These are phyloP conservation scores for Colletotrichum sp. DNA, from an alignment of 2,329 filamentous ascomycete genomes.

Conservation along the genomic window DNA sequence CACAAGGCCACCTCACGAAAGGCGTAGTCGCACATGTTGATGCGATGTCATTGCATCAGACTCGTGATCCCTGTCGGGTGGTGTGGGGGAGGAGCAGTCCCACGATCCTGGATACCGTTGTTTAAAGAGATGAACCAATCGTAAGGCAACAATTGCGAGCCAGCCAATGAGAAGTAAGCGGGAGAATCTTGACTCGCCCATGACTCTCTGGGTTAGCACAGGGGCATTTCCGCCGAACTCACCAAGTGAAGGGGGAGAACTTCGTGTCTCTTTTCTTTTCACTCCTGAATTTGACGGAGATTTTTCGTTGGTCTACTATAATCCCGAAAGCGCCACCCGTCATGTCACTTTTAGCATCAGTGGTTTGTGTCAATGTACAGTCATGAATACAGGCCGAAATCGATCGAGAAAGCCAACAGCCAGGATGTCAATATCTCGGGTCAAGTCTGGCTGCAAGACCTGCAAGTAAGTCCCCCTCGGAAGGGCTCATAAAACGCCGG, in stretches of 20 bases:
- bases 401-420: not conserved
- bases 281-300: no score
- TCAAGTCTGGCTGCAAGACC: not conserved
- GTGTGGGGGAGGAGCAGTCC: not conserved
- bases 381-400: not conserved
- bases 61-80: not conserved
- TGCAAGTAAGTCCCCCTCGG: not conserved
- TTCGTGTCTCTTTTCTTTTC: not conserved
- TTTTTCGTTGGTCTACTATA: no score
- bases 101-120: not conserved
- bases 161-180: not conserved
- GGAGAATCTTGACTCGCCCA: not conserved
- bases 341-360: no score
- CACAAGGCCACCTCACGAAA: not conserved
- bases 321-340: fast-evolving
- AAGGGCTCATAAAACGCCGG: no score
- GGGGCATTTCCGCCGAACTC: not conserved
- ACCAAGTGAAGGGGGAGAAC: not conserved
- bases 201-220: not conserved
- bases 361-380: not conserved
- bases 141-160: not conserved
- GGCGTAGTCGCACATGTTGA: not conserved
- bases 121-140: not conserved
- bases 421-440: not conserved
- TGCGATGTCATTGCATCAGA: not conserved